These are phyloP conservation scores for Hyphopichia pseudoburtonii DNA, from an alignment of 1,139 yeast species.

Conservation along the genomic window DNA sequence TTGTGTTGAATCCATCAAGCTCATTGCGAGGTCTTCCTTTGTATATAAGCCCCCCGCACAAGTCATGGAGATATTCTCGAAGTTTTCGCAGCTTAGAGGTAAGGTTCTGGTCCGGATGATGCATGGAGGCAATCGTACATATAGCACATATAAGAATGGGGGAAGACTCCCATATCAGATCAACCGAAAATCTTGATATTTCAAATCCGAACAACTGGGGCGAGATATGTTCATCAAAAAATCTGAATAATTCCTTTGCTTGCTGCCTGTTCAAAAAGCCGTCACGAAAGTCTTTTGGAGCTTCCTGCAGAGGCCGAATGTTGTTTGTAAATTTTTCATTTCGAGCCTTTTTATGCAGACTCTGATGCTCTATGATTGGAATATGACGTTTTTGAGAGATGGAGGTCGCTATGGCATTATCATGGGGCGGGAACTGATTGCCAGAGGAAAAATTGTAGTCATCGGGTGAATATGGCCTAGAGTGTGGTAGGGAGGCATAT, in stretches of 20 bases:
- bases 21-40: conserved; percentile 42
- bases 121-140: conserved; percentile 63
- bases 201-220: conserved; percentile 70
- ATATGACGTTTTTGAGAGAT: neutral
- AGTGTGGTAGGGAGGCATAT: neutral
- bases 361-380: no score
- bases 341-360: no score
- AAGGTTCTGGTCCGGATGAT: conserved; percentile 44
- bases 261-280: conserved; percentile 37
- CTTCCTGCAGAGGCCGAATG: neutral
- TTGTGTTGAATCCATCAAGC: conserved; percentile 56
- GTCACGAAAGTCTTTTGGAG: conserved; percentile 36
- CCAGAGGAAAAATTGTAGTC: no score
- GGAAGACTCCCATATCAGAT: conserved; percentile 53
- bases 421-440: neutral
- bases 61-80: conserved; percentile 42
- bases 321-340: no score
- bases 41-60: conserved; percentile 49
- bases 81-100: conserved; percentile 37
- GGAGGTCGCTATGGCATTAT: neutral
- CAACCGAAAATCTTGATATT: conserved; percentile 50
- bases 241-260: conserved; percentile 51
- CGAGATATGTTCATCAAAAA: conserved; percentile 56
- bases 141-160: conserved; percentile 64
- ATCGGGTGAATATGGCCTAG: conserved; percentile 1